phyloP scores from a whole-genome alignment of 2,329 filamentous ascomycete species.

The Byssothecium circinans region DNA sequence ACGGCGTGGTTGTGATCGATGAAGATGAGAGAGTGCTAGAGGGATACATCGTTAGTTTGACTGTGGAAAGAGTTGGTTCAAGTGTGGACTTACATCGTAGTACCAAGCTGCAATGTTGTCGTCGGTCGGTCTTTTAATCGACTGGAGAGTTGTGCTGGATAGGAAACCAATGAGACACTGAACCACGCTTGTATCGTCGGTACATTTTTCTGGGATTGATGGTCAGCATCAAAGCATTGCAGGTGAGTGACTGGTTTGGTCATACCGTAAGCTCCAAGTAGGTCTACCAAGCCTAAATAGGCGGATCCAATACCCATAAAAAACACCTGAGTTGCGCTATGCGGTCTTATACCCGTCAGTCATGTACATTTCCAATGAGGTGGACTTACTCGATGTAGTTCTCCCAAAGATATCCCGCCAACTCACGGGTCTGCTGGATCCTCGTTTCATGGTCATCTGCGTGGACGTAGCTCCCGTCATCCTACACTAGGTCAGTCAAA shows the following conservation, averaged over 20 bases:
- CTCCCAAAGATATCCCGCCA: conserved; percentile 90
- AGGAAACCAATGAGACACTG: conserved; percentile 80
- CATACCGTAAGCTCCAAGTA: conserved; percentile 78
- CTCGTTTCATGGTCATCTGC: conserved; percentile 52
- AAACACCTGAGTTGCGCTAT: conserved; percentile 71
- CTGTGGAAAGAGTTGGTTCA: neutral
- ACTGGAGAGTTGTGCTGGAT: conserved; percentile 70
- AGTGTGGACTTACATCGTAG: conserved; percentile 55
- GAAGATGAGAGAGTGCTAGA: conserved; percentile 72
- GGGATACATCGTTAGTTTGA: neutral
- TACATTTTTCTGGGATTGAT: conserved; percentile 55
- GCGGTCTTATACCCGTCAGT: conserved; percentile 47
- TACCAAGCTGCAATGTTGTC: conserved; percentile 86
- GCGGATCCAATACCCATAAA: conserved; percentile 89
- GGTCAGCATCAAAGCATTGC: neutral
- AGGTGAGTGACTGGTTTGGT: conserved; percentile 12
- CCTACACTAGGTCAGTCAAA: conserved; percentile 19
- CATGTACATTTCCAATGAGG: neutral
- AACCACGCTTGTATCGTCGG: conserved; percentile 57
- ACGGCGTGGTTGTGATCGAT: conserved; percentile 74
- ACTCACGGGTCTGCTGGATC: conserved; percentile 60
- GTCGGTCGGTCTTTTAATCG: conserved; percentile 65
- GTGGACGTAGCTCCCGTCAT: conserved; percentile 41
- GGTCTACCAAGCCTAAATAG: conserved; percentile 78
- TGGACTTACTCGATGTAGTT: conserved; percentile 78